Base-by-base conservation (phyloP, 192 early-diverging fungal genomes). In the Entophlyctis helioformis region DNA sequence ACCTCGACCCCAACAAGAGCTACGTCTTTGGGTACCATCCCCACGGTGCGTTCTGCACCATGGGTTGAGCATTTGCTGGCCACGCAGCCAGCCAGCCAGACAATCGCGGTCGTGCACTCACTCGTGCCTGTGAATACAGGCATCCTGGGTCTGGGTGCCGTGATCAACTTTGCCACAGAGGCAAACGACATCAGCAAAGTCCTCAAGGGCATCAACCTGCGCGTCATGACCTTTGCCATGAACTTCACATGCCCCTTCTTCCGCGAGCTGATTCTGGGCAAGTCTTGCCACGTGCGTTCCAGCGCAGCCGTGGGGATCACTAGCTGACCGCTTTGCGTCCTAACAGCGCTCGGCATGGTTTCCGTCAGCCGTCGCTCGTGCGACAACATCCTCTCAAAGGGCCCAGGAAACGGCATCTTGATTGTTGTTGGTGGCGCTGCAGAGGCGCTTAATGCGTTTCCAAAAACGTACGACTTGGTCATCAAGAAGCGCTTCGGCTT, bases 201-300 rank as follows among this genome's bases (percentile, higher is more conserved):
- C 12, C 88, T 89, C 52, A 85, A 86, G 1, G 90, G 91, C 5
- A 78, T 98, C 41, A 63, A 74, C 3, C 62, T 85, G 36, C 69
- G 79, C 9, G 65, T 92, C 10, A 68, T 92, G 49, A 98, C 91
- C 1, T 69, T 98, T 33, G 61, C 75, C 0, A 67, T 73, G 29
- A 87, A 89, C 43, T 98, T 98, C 57, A 57, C 67, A n/a, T 61
- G 90, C 13, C 91, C 94, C 3, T 66, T 98, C 34, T 85, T 81
- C 59, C 82, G 89, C 43, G 89, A 94, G 45, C 66, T 82, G 16
- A 72, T 86, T 25, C 66, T 98, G 57, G 42, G 40, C 46, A 54
- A 37, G 44, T 44, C 11, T 13, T 46, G 16, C 15, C 37, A 31
- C 11, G 29, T 11, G 11, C 4, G 4, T 11, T 31, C 29, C 11